Conservation (phyloP, 2,329 filamentous ascomycete species). For the Hymenoscyphus fructigenus region DNA sequence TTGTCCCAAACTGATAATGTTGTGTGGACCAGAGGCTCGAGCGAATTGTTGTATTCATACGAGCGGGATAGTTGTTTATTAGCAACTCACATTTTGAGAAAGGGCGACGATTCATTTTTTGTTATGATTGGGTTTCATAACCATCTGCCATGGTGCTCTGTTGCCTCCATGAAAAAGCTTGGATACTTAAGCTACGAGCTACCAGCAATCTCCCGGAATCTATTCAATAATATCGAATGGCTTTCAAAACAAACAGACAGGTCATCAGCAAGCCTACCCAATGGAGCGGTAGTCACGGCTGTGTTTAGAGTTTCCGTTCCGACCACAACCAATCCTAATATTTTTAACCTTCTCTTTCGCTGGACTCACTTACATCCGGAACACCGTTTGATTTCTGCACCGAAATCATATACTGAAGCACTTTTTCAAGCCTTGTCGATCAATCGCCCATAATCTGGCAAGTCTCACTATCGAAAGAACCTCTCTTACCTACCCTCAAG, state of each 20-base stretch:
- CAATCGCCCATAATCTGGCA: not conserved
- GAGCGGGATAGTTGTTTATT: not conserved
- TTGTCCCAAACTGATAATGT: not conserved
- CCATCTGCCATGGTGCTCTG: constrained; percentile 1
- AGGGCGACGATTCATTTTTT: not conserved
- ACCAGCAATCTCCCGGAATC: not conserved
- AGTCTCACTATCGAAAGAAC: not conserved
- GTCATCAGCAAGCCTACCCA: not conserved
- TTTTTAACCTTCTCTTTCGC: not conserved
- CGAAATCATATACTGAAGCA: not conserved
- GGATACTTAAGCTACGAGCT: not conserved
- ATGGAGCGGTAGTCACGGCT: not conserved
- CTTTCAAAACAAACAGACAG: not conserved
- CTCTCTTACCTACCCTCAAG: too few relatives aligned
- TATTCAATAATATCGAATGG: not conserved
- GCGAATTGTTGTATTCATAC: not conserved
- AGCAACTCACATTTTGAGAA: not conserved
- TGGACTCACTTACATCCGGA: not conserved
- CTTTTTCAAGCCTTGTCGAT: not conserved
- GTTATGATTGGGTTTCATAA: not conserved
- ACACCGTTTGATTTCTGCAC: not conserved
- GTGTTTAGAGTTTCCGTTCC: not conserved
- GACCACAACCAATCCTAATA: not conserved
- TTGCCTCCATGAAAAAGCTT: not conserved
- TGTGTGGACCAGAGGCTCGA: not conserved